Base-by-base conservation (phyloP, 2,329 filamentous ascomycete species). In the Cercospora sp. region DNA sequence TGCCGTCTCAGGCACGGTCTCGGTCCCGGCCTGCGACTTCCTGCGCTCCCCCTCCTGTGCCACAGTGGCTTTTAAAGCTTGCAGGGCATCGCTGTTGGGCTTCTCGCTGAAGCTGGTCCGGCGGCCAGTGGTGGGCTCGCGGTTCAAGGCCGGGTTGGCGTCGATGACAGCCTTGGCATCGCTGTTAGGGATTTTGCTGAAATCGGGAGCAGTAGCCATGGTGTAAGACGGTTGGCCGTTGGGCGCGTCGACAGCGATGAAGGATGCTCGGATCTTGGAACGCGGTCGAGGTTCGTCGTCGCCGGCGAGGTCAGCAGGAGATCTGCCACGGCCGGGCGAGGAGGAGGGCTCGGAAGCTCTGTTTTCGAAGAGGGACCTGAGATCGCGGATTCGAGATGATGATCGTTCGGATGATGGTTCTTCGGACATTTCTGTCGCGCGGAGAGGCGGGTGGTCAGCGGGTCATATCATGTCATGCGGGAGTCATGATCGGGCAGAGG, bases 361-460 rank as follows among this genome's bases (percentile, higher is more conserved):
- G 72, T 77, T 79, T 77, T 85, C 83, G 76, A 84, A 85, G 78
- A 84, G 81, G 66, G 82, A 82, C 74, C 82, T 79, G 66, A 85
- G 78, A 73, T 82, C 82, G 72, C 82, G 79, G 71, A 85, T 82
- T 72, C 81, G 81, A 66, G 76, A 79, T 66, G 72, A 78, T 57
- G 78, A 75, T 67, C 78, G 74, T 74, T 79, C 73, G 70, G 74
- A 71, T 63, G 69, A 68, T 68, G 74, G 69, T 24, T 51, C 45
- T 51, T 51, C 45, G 69, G 80, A 81, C 82, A 85, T 85, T 81
- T 81, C 82, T 84, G 78, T n/a, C 26, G 13, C 53, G 61, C 40
- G 61, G 51, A 28, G 66, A 40, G 37, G 57, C 30, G 32, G 12
- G 43, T 28, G 57, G 57, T 69, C 66, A 71, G 70, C 70, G 51